Evolutionary conservation across 257 asterid genomes (phyloP), one percentile per base, ranked within the genome.

Genomic region (Solanum infundibuliforme): DNA sequence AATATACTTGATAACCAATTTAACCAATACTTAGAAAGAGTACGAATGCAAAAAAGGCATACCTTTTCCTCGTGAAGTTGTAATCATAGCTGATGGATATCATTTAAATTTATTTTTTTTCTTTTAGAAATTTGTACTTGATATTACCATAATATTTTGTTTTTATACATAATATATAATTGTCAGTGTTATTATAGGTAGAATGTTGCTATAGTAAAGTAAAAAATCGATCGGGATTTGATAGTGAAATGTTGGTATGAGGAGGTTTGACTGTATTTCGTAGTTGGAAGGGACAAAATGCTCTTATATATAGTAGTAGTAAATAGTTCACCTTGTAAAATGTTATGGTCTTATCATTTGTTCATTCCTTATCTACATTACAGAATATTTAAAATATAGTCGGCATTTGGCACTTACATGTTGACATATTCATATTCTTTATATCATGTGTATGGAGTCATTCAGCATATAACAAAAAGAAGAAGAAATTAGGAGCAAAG

Each of bases 321-420:
- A 52, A 72, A 10, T 35, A 48, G 68, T 79, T 76, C 48, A 83
- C 86, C 87, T 65, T 65, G 84, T 85, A 87, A 43, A 71, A 81
- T 32, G 39, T 38, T 83, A 34, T 72, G 98, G 89, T 92, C 88
- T 91, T 90, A 91, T 93, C 98, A 93, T 86, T 87, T 81, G 25
- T 46, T 81, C 85, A 81, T 46, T 46, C 68, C 85, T 81, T 81
- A 81, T 92, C 97, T 94, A 88, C 77, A 9, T 87, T 68, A 84
- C 77, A 92, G 95, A 93, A 93, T 90, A 92, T 87, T 29, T 85
- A 18, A 41, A 71, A 90, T 85, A 88, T 85, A 88, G 68, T 38
- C 35, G 87, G 38, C 86, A 55, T 87, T 88, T 88, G 83, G 52
- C 83, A 74, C 29, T 74, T 74, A 87, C 76, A 34, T 89, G 88